Evolutionary conservation across 2,329 filamentous ascomycete genomes (phyloP), one percentile per base, ranked within the genome.

Genomic region (Botryotinia globosa): DNA sequence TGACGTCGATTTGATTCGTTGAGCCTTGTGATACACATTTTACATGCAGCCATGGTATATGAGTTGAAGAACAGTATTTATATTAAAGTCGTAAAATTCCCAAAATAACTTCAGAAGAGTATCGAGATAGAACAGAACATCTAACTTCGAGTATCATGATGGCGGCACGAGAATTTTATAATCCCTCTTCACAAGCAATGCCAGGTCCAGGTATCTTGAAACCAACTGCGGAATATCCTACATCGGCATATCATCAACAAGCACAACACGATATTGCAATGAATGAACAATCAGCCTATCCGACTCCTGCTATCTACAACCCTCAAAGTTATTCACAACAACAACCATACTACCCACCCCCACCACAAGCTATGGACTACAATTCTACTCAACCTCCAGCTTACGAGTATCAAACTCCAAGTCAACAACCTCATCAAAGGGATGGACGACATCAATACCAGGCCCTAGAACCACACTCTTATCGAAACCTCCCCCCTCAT

Each of bases 1-100:
- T 69, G 67, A 69, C 54, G 67, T 62, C 67, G 56, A 69, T n/a
- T 48, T 44, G 44, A 51, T 66, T 51, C 63, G 44, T 22, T n/a
- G 63, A 66, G 63, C 63, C 32, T 66, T 51, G 32, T 66, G 63
- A 51, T 51, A 16, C 51, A 66, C 10, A 51, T 20, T 20, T 42
- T n/a, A n/a, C 25, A n/a, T 62, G 12, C 14, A 62, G 25, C 34
- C 59, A 44, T 63, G 39, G n/a, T 29, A 2, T 3, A 29, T 25
- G 25, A 45, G 39, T 32, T 69, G 29, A 56, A 69, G 37, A 54
- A 69, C 7, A 62, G 34, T 16, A 25, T 61, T 34, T 25, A 66
- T 51, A 39, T 39, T 51, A 34, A 37, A 51, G 44, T 51, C 34
- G 14, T 66, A 29, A 32, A 66, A 51, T 4, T 66, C 48, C 7